Conservation (phyloP, 2,329 filamentous ascomycete genomes). For the Xylariales sp. region DNA sequence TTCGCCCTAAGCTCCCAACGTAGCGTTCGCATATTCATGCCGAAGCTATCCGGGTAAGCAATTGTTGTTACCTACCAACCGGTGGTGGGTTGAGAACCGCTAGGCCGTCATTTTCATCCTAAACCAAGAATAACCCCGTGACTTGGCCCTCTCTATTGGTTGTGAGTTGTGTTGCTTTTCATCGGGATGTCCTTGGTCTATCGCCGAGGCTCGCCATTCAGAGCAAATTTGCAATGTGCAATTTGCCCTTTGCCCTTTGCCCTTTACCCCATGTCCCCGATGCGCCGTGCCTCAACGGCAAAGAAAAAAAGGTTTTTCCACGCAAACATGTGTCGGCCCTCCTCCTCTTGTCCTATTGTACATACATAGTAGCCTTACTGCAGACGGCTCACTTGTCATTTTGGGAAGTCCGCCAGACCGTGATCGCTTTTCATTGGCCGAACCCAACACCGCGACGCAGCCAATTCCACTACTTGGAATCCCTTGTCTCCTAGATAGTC, state of each 20-base stretch:
- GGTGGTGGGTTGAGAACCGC: not conserved
- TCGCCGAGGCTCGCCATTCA: constrained; percentile 11
- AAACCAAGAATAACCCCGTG: no score
- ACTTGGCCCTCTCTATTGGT: no score
- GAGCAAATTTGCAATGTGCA: not conserved
- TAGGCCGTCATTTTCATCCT: not conserved
- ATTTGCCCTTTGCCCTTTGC: not conserved
- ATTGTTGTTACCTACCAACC: not conserved
- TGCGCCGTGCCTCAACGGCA: no score
- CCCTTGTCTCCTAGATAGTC: not conserved
- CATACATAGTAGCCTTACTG: no score
- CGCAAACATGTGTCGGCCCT: no score
- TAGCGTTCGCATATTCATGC: constrained; percentile 11
- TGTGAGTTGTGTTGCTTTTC: not conserved
- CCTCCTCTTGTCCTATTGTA: no score
- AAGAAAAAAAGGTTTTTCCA: no score
- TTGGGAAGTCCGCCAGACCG: constrained; percentile 22
- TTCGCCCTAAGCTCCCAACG: constrained; percentile 15
- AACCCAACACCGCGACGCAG: not conserved
- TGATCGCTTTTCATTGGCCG: constrained; percentile 21
- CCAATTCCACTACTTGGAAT: not conserved
- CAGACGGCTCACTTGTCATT: constrained; percentile 13
- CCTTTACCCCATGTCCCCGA: no score
- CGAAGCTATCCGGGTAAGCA: constrained; percentile 14
- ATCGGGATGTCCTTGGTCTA: not conserved